phyloP scores from a whole-genome alignment of 140 eudicot genomes.

The Oenanthe javanica region DNA sequence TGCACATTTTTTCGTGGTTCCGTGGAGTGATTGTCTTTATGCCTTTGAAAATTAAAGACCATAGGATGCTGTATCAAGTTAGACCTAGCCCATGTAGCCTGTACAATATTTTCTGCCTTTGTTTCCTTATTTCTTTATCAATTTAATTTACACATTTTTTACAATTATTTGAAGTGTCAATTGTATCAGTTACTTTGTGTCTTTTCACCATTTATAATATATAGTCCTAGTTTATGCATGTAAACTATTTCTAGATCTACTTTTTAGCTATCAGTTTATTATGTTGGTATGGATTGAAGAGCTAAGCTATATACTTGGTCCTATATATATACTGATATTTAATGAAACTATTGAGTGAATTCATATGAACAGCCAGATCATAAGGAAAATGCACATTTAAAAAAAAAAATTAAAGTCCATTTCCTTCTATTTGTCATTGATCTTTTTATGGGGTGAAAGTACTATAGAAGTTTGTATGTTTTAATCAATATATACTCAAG shows the following conservation, averaged over 20 bases:
- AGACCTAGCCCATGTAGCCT: slow-evolving; percentile 38
- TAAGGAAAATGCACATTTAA: too few species aligned
- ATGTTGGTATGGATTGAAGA: not conserved
- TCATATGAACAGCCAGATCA: too few species aligned
- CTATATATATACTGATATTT: too few species aligned
- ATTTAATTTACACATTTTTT: not conserved
- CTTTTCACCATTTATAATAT: not conserved
- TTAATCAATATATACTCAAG: not conserved
- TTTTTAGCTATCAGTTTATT: not conserved
- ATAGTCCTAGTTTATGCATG: not conserved
- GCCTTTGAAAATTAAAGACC: slow-evolving; percentile 27
- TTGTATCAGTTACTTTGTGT: not conserved
- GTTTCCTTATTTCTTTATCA: not conserved
- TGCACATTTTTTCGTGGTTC: slow-evolving; percentile 2
- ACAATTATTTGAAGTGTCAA: not conserved
- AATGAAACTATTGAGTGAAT: too few species aligned
- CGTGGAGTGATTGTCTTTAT: not conserved
- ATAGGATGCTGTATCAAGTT: slow-evolving; percentile 56
- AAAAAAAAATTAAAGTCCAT: too few species aligned
- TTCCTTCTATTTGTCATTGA: not conserved
- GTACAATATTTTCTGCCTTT: not conserved
- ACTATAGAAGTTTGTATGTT: too few species aligned
- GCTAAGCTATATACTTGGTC: not conserved
- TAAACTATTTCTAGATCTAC: not conserved
- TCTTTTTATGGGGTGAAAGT: too few species aligned